Conservation (phyloP, 495 filamentous ascomycete genomes). For the Neurospora sp. region DNA sequence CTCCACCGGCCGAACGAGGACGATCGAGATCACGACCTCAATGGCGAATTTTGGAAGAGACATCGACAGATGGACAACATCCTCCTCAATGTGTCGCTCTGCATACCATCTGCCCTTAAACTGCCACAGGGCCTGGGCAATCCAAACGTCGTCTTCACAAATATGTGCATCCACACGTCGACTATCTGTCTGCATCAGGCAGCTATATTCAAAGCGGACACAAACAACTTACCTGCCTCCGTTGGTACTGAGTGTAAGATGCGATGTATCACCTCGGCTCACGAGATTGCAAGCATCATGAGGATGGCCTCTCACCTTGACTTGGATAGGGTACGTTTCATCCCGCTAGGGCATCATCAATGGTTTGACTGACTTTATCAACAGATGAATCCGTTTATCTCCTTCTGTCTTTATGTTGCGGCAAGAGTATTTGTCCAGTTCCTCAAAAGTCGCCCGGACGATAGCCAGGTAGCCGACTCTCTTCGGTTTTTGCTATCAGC, state of each 20-base stretch:
- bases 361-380: neutral
- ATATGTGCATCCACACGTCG: slow-evolving; percentile 94
- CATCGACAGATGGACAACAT: slow-evolving; percentile 86
- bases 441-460: slow-evolving; percentile 77
- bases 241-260: slow-evolving; percentile 84
- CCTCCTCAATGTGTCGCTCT: slow-evolving; percentile 73
- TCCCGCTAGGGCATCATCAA: neutral
- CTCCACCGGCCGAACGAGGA: slow-evolving; percentile 81
- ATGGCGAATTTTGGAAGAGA: slow-evolving; percentile 93
- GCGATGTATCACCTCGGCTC: slow-evolving; percentile 84
- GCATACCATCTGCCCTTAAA: slow-evolving; percentile 72
- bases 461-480: slow-evolving; percentile 70
- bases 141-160: slow-evolving; percentile 85
- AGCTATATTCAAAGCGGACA: slow-evolving; percentile 94
- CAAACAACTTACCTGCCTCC: slow-evolving; percentile 65
- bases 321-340: slow-evolving; percentile 59
- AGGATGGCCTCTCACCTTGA: slow-evolving; percentile 88
- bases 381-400: slow-evolving; percentile 93
- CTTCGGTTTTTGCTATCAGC: slow-evolving; percentile 82
- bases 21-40: slow-evolving; percentile 78
- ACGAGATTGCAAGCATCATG: slow-evolving; percentile 96
- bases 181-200: slow-evolving; percentile 97
- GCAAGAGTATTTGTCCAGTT: slow-evolving; percentile 95
- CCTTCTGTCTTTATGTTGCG: slow-evolving; percentile 91
- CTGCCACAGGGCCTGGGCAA: slow-evolving; percentile 67